Evolutionary conservation across 768 basidiomycete genomes (phyloP).

Genomic region (Arthromyces matolae): DNA sequence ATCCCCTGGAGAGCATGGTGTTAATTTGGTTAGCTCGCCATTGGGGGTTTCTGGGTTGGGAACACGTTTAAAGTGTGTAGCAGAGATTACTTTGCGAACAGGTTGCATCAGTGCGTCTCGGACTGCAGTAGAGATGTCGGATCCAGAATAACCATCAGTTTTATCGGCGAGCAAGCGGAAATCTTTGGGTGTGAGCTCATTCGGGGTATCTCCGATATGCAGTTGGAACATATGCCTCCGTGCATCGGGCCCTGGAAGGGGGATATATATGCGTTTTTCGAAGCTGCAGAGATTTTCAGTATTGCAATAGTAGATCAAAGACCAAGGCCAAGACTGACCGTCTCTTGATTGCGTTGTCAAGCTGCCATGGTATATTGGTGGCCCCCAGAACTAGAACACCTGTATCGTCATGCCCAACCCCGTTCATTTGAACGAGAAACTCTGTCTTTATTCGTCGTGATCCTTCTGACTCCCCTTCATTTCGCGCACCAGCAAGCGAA

Average conservation of each 20-base stretch:
- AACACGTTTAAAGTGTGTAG: constrained; percentile 87
- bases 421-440: constrained; percentile 97
- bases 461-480: constrained; percentile 96
- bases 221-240: constrained; percentile 95
- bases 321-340: constrained; percentile 43
- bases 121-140: constrained; percentile 91
- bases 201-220: constrained; percentile 91
- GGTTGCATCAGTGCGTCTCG: constrained; percentile 99
- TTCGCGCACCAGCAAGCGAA: constrained; percentile 90
- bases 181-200: constrained; percentile 73
- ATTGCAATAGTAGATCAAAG: neutral
- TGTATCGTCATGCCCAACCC: constrained; percentile 95
- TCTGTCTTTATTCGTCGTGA: constrained; percentile 97
- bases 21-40: constrained; percentile 56
- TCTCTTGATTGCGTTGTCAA: constrained; percentile 96
- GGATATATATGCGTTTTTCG: constrained; percentile 98
- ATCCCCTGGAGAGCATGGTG: constrained; percentile 96
- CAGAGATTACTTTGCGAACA: constrained; percentile 90
- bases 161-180: constrained; percentile 76
- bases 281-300: constrained; percentile 49
- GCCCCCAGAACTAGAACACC: constrained; percentile 96
- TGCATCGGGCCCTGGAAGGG: constrained; percentile 90
- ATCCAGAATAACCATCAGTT: constrained; percentile 94
- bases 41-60: constrained; percentile 24
- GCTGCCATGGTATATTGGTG: constrained; percentile 98